Evolutionary conservation across 2,329 filamentous ascomycete genomes (phyloP).

Genomic region (Ascochyta lentis): DNA sequence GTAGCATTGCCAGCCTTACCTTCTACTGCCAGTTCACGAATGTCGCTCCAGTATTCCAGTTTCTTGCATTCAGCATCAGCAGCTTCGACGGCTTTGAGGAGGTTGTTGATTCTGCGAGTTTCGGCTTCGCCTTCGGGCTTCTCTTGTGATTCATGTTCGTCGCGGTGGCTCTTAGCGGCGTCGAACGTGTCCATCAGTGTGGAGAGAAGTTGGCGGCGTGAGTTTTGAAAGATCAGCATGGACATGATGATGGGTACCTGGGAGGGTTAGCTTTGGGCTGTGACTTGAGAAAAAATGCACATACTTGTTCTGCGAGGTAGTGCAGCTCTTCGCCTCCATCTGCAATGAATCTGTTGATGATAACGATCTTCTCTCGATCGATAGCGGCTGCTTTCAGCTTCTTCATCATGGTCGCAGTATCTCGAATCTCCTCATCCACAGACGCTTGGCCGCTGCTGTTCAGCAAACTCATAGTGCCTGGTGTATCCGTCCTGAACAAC

Average conservation of each 20-base stretch:
- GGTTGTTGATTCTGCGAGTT: conserved; percentile 65
- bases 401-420: conserved; percentile 72
- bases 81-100: conserved; percentile 76
- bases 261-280: conserved; percentile 20
- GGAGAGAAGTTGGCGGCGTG: conserved; percentile 76
- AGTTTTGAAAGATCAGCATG: conserved; percentile 87
- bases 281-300: not conserved
- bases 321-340: conserved; percentile 74
- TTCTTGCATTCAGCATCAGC: conserved; percentile 81
- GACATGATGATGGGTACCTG: conserved; percentile 57
- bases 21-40: conserved; percentile 52
- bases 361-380: conserved; percentile 89
- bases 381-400: conserved; percentile 74
- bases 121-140: conserved; percentile 55
- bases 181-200: conserved; percentile 68
- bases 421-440: conserved; percentile 62
- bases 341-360: conserved; percentile 80
- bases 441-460: conserved; percentile 41
- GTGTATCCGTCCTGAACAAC: conserved; percentile 35
- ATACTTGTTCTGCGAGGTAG: conserved; percentile 70
- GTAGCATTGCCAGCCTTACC: conserved; percentile 45
- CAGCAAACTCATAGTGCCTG: conserved; percentile 55
- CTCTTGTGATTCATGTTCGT: conserved; percentile 52
- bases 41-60: conserved; percentile 87
- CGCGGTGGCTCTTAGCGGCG: conserved; percentile 58